Evolutionary conservation across 2,329 filamentous ascomycete genomes (phyloP), one percentile per base, ranked within the genome.

Genomic region (Fusarium hainanense): DNA sequence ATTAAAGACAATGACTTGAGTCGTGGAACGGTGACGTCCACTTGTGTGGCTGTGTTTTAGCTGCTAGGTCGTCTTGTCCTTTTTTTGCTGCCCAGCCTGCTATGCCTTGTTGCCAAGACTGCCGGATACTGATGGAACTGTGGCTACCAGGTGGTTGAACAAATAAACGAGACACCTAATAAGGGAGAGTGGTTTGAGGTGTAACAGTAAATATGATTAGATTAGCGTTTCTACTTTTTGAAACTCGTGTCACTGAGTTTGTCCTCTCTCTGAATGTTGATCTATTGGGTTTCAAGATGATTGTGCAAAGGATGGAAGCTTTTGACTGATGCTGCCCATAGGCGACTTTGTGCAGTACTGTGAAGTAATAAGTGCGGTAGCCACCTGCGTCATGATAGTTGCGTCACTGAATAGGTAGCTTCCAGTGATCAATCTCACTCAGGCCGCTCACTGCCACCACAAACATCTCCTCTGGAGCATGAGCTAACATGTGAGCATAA

Each of bases 21-120:
- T 63, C 58, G 60, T 69, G 42, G 51, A 58, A 68, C 68, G 73
- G 77, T 79, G 77, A 79, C 77, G 77, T 79, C 73, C 61, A 64
- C 74, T 75, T 72, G 69, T 64, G 72, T 74, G 72, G 72, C 72
- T 74, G 72, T 73, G 72, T 68, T 46, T 42, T 61, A 61, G 47
- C 51, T 61, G n/a, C 42, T 37, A 63, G 63, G 30, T 52, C 40
- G 47, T 51, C 48, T 58, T 54, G 34, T 28, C 34, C 37, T 40
- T 58, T 68, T 69, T 67, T 71, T 69, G 61, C 60, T 71, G 61
- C 65, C 69, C 65, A 69, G 68, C 59, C 66, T 42, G 50, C 13
- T 32, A 49, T 46, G 43, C 47, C 51, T 43, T 43, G 52, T 34
- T 58, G 67, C 66, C 61, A 69, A 70, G 67, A 49, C 34, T 63